Conservation (phyloP, 2,329 filamentous ascomycete genomes). For the Fusarium longipes region DNA sequence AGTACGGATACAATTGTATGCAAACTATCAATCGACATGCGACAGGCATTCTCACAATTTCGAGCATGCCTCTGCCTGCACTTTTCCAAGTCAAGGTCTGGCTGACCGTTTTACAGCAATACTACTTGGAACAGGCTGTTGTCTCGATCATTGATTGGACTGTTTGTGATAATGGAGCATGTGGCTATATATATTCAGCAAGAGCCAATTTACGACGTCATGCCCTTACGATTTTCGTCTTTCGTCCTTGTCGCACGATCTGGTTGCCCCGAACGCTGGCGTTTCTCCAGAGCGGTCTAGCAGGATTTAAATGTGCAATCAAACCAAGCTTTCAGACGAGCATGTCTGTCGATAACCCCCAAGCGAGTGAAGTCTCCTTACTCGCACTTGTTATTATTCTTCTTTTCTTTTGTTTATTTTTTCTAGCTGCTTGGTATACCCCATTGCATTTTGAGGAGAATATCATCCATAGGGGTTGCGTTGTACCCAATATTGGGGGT, state of each 20-base stretch:
- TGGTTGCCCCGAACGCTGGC: conserved; percentile 32
- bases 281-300: conserved; percentile 21
- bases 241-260: conserved; percentile 25
- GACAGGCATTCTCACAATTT: not conserved
- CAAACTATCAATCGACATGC: not conserved
- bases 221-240: conserved; percentile 49
- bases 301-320: conserved; percentile 21
- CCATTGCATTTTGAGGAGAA: conserved; percentile 41
- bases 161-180: conserved; percentile 10
- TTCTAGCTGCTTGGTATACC: conserved; percentile 43
- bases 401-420: too few species aligned
- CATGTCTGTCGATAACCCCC: conserved; percentile 10
- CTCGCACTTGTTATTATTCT: not conserved
- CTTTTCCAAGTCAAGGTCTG: too few species aligned
- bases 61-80: not conserved
- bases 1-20: conserved; percentile 4
- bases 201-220: conserved; percentile 50
- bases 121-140: not conserved
- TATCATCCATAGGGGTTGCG: conserved; percentile 18
- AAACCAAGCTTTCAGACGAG: conserved; percentile 11
- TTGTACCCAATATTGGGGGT: conserved; percentile 19
- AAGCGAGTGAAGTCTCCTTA: conserved; percentile 23
- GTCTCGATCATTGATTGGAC: not conserved
- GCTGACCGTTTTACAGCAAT: not conserved
- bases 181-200: conserved; percentile 33